Base-by-base conservation (phyloP, 192 early-diverging fungal species). In the Gaertneriomyces semiglobifer region DNA sequence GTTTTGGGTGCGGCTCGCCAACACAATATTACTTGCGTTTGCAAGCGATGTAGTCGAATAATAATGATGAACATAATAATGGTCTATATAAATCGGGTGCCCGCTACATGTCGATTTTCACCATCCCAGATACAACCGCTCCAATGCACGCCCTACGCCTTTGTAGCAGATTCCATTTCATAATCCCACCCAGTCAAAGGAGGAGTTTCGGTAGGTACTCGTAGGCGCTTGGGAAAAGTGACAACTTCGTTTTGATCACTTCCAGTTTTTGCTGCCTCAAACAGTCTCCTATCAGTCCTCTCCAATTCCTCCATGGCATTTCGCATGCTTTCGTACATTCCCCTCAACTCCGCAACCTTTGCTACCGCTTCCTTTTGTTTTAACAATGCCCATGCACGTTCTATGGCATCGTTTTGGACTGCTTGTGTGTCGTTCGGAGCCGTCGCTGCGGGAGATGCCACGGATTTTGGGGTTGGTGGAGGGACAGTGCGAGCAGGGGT, bases 241-340 rank as follows among this genome's bases (percentile, higher is more conserved):
- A 48, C 62, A 20, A 75, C 64, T 52, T 51, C 41, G 18, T 70
- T 50, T 53, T 54, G 60, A 33, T 67, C 65, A 9, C 63, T 58
- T 20, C 60, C 53, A 0, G 48, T 58, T 7, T 61, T 61, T 9
- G 77, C 74, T 12, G 68, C 81, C 62, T 79, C 74, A 71, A 83
- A 83, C 38, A 83, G 62, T 19, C 73, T 9, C 20, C 44, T 40
- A 48, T 83, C 78, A 44, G 69, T 68, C 46, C 54, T 66, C 62
- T 83, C 66, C 33, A 83, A 62, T 58, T 77, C 72, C 63, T 76
- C 76, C 75, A 79, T 83, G 16, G 81, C 81, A 51, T 41, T 25
- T 38, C 76, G 70, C 74, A 83, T 79, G 19, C 61, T 53, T 25
- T 55, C 43, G 58, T 79, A 83, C 63, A 75, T 76, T 6, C 40